Conservation (phyloP, 2,329 filamentous ascomycete species). For the Aurifilum marmelostoma region DNA sequence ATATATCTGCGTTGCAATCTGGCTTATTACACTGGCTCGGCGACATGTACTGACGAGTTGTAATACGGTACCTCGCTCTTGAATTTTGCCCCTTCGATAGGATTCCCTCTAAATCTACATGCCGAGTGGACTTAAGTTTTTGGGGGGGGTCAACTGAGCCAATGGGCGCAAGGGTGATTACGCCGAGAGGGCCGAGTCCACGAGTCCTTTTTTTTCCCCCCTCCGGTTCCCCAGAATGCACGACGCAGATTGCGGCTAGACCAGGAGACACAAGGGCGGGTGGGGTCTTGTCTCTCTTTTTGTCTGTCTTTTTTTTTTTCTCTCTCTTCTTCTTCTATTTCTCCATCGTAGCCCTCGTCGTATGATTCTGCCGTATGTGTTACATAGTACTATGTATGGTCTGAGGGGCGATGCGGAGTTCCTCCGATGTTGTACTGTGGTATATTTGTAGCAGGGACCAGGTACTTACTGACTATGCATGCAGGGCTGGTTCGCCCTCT, state of each 20-base stretch:
- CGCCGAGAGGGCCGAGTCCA: neutral
- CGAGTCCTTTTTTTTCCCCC: neutral
- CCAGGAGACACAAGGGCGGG: neutral
- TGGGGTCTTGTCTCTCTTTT: neutral
- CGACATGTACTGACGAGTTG: neutral
- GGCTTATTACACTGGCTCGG: neutral
- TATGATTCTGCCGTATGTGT: too few relatives aligned
- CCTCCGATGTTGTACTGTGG: too few relatives aligned
- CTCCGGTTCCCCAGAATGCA: neutral
- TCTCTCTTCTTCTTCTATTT: neutral
- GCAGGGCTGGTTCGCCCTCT: neutral
- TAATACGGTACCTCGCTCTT: neutral
- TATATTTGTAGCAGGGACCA: too few relatives aligned
- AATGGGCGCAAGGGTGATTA: conserved; percentile 10
- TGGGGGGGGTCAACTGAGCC: neutral
- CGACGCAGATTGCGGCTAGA: conserved; percentile 3
- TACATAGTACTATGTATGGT: too few relatives aligned
- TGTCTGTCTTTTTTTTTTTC: neutral
- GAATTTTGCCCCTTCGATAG: neutral
- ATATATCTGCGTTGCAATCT: neutral
- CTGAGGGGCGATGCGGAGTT: too few relatives aligned
- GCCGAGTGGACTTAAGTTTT: neutral
- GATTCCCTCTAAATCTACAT: neutral
- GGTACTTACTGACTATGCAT: too few relatives aligned
- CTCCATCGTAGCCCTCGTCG: too few relatives aligned